phyloP scores from a whole-genome alignment of 2,329 filamentous ascomycete species.

The Tetracladium maxilliforme region DNA sequence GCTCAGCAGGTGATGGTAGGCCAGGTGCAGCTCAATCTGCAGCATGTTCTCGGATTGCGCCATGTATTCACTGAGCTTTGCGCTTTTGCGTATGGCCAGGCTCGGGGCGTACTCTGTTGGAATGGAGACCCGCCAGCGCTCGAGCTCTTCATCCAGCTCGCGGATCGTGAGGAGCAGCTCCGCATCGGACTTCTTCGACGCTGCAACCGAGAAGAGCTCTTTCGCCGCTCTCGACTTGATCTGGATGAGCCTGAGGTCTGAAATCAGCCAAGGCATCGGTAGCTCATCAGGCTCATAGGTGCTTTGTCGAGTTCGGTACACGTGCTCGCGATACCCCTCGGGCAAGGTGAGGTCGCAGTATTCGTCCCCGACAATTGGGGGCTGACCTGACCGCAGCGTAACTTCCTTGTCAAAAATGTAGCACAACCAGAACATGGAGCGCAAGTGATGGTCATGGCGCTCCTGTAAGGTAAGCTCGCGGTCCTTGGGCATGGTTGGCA shows the following conservation, averaged over 20 bases:
- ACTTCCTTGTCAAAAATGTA: conserved; percentile 42
- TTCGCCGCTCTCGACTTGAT: conserved; percentile 34
- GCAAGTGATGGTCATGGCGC: too few species aligned
- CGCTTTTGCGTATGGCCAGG: conserved; percentile 23
- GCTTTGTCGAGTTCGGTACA: neutral
- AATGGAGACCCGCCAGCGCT: conserved; percentile 35
- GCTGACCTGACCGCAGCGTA: conserved; percentile 33
- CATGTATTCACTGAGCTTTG: conserved; percentile 10
- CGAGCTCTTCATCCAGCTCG: conserved; percentile 39
- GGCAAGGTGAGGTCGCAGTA: conserved; percentile 37
- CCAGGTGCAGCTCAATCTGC: conserved; percentile 30
- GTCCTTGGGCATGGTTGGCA: conserved; percentile 7
- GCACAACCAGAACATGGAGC: conserved; percentile 36
- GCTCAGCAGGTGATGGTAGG: conserved; percentile 39
- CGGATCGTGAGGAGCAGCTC: conserved; percentile 38
- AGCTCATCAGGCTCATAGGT: neutral
- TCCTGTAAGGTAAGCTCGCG: conserved; percentile 4
- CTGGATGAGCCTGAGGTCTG: conserved; percentile 31
- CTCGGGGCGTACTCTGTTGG: conserved; percentile 27
- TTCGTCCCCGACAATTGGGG: conserved; percentile 31
- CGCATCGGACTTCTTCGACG: conserved; percentile 33
- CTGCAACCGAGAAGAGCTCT: conserved; percentile 31
- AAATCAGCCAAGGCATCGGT: conserved; percentile 24
- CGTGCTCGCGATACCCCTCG: conserved; percentile 18
- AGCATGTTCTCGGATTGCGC: conserved; percentile 24